Evolutionary conservation across 2,329 filamentous ascomycete genomes (phyloP).

Genomic region (Aspergillus texensis): DNA sequence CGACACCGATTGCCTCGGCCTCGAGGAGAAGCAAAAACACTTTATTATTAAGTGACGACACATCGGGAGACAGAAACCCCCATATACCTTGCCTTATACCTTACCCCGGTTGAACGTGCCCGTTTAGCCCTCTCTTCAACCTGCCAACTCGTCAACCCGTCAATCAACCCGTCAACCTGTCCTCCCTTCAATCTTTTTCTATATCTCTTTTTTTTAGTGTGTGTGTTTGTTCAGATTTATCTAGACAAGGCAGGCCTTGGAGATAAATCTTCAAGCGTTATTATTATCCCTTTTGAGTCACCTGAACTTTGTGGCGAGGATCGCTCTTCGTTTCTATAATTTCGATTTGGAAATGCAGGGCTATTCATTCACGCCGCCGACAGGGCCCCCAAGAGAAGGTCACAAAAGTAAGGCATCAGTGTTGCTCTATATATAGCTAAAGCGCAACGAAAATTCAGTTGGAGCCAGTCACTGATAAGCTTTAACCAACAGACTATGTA

Average conservation of each 20-base stretch:
- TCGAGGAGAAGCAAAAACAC: background rate
- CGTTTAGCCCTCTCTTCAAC: background rate
- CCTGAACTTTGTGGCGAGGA: conserved; percentile 61
- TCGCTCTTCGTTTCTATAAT: conserved; percentile 62
- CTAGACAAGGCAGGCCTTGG: conserved; percentile 26
- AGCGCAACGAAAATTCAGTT: conserved; percentile 8
- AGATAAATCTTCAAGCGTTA: conserved; percentile 34
- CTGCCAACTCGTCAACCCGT: background rate
- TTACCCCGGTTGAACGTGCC: too few relatives aligned
- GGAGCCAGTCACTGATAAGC: conserved; percentile 13
- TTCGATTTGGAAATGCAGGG: conserved; percentile 59
- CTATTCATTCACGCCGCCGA: conserved; percentile 73
- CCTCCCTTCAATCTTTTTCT: background rate
- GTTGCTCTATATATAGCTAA: background rate
- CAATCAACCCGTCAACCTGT: background rate
- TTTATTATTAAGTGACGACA: background rate
- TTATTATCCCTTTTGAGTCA: background rate
- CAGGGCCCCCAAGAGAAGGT: conserved; percentile 68
- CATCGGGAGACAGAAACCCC: background rate
- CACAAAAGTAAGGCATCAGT: conserved; percentile 71
- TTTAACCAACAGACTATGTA: conserved; percentile 75
- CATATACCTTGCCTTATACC: background rate
- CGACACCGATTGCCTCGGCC: background rate
- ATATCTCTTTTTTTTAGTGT: background rate
- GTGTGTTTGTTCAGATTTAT: background rate